A percentile compares a stretch with the other conserved stretches of the same genome.
These are phyloP conservation scores for Claviceps paspali DNA, from an alignment of 2,329 filamentous ascomycete species.

Conservation along the genomic window DNA sequence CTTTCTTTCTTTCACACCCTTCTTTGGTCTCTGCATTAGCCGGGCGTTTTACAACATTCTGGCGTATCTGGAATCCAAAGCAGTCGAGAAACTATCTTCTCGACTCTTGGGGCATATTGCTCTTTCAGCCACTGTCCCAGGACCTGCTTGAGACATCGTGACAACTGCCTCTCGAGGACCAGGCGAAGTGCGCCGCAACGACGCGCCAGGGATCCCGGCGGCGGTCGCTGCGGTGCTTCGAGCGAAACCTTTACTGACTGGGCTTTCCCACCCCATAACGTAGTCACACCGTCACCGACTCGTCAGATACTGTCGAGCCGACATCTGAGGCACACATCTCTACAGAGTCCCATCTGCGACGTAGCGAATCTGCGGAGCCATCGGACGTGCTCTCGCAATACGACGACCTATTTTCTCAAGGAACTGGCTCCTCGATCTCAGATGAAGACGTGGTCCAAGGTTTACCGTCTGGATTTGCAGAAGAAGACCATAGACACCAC, in stretches of 20 bases:
- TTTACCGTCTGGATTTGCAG: slow-evolving; percentile 12
- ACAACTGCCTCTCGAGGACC: background rate
- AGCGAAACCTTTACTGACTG: slow-evolving; percentile 12
- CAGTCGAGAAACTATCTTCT: background rate
- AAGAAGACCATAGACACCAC: slow-evolving; percentile 15
- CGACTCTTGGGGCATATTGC: background rate
- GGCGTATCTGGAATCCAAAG: no score
- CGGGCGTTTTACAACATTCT: background rate
- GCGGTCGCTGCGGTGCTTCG: background rate
- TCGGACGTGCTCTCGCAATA: slow-evolving; percentile 28
- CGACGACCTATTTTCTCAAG: slow-evolving; percentile 26
- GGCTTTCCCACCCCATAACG: slow-evolving; percentile 7
- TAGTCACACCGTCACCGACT: slow-evolving; percentile 12
- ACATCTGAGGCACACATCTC: slow-evolving; percentile 20
- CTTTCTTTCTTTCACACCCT: background rate
- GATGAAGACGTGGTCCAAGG: slow-evolving; percentile 12
- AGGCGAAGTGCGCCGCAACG: background rate
- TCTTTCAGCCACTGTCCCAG: background rate
- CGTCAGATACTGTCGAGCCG: slow-evolving; percentile 11
- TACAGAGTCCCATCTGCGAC: slow-evolving; percentile 26
- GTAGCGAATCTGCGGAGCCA: slow-evolving; percentile 24
- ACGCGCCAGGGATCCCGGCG: background rate
- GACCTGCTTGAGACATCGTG: background rate
- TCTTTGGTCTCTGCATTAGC: background rate
- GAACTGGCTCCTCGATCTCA: slow-evolving; percentile 12